Base-by-base conservation (phyloP, 176 grass and related monocot genomes). In the Cenchrus americanus region DNA sequence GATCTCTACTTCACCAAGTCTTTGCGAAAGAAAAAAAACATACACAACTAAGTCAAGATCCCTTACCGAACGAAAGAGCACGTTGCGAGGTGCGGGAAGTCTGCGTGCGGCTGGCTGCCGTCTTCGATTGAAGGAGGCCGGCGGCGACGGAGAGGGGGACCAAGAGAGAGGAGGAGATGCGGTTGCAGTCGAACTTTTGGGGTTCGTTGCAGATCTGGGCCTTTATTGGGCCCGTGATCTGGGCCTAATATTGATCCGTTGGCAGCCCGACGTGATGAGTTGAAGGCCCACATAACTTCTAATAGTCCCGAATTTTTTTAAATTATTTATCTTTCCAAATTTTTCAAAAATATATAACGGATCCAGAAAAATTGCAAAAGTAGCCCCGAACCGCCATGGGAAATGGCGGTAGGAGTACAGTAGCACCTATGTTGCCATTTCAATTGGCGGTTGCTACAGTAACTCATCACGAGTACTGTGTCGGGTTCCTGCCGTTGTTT, bases 131-230 rank as follows among this genome's bases (percentile, higher is more conserved):
- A 43, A 14, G 30, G 73, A 21, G 73, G 53, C 73, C 53, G 53
- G 73, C 73, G 73, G 73, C 53, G 73, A 23, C 34, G 53, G 53
- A 57, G 73, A 6, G 73, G 34, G 21, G 32, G 73, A 76, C 6
- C 53, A 41, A 18, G 70, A 77, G 75, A 17, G 55, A n/a, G 15
- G 24, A 21, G 26, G 10, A n/a, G 62, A 41, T 52, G 10, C 77
- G 27, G 27, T 19, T 52, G 61, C 26, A 10, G 58, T 3, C 10
- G 76, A 63, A 15, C 12, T 78, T 78, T 66, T 44, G 61, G 72
- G 44, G 24, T 66, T 24, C 17, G 63, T 19, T 17, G 10, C 46
- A 7, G 77, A 17, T 27, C 15, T 49, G 43, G 76, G 60, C 76
- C 59, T 41, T 30, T 30, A 30, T 30, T 30, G 27, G 27, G 27